phyloP scores from a whole-genome alignment of 2,329 filamentous ascomycete genomes.

The Fusarium annulatum region DNA sequence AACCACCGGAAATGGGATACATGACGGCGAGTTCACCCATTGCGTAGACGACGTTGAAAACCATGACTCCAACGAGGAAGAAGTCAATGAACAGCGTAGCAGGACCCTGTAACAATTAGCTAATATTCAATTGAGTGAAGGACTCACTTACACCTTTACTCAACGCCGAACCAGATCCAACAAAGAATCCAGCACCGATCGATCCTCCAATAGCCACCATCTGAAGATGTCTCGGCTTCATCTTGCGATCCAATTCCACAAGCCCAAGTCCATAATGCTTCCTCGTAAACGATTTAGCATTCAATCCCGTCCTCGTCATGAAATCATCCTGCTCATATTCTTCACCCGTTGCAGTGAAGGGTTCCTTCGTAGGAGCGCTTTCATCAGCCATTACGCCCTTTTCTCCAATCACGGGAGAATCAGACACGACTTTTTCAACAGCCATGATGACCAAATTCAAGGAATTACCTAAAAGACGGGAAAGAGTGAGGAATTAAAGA shows the following conservation, averaged over 20 bases:
- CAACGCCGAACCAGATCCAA: slow-evolving; percentile 67
- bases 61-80: slow-evolving; percentile 68
- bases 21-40: slow-evolving; percentile 71
- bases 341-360: slow-evolving; percentile 15
- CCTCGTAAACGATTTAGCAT: slow-evolving; percentile 34
- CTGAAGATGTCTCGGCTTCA: slow-evolving; percentile 69
- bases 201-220: slow-evolving; percentile 72
- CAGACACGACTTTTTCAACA: slow-evolving; percentile 20
- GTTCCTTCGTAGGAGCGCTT: slow-evolving; percentile 6
- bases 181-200: slow-evolving; percentile 72
- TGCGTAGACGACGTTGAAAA: slow-evolving; percentile 69
- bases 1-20: slow-evolving; percentile 71
- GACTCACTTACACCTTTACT: slow-evolving; percentile 52
- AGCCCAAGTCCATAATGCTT: slow-evolving; percentile 42
- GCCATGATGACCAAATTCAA: slow-evolving; percentile 5
- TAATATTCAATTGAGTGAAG: rapidly evolving
- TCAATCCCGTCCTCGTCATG: slow-evolving; percentile 44
- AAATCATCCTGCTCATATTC: slow-evolving; percentile 41
- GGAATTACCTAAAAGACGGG: neutral
- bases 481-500: neutral
- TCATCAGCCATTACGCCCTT: slow-evolving; percentile 18
- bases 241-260: slow-evolving; percentile 56
- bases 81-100: slow-evolving; percentile 62
- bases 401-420: slow-evolving; percentile 9
- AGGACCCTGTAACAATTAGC: slow-evolving; percentile 48